These are phyloP conservation scores for Fraxinus velutina DNA, from an alignment of 305 asterid genomes.

Conservation along the genomic window DNA sequence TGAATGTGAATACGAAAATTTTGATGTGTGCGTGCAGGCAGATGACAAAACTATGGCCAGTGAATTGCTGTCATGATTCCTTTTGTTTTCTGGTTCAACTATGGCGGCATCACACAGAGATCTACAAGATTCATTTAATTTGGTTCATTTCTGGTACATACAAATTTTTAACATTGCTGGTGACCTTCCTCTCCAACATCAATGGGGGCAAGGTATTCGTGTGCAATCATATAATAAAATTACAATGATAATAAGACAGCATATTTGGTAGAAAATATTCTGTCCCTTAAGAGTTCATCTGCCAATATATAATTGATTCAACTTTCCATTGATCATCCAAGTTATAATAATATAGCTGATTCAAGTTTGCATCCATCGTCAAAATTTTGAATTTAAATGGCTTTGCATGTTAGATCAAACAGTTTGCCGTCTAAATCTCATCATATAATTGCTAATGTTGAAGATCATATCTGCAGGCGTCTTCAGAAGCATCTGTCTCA, in stretches of 20 bases:
- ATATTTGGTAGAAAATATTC: neutral
- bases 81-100: neutral
- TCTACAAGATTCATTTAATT: neutral
- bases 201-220: neutral
- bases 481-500: no score
- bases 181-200: neutral
- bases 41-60: neutral
- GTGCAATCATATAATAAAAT: neutral
- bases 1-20: neutral
- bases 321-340: neutral
- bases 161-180: neutral
- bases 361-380: neutral
- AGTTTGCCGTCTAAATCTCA: no score
- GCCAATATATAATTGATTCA: neutral
- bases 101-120: neutral
- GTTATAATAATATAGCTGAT: neutral
- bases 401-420: conserved; percentile 18
- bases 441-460: no score
- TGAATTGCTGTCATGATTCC: neutral
- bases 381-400: conserved; percentile 7
- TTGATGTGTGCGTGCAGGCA: neutral
- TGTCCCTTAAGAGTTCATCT: neutral
- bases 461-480: no score
- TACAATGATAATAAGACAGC: neutral
- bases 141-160: neutral